Evolutionary conservation across 169 alveolate genomes (phyloP).

Genomic region (Cryptosporidium viatorum): DNA sequence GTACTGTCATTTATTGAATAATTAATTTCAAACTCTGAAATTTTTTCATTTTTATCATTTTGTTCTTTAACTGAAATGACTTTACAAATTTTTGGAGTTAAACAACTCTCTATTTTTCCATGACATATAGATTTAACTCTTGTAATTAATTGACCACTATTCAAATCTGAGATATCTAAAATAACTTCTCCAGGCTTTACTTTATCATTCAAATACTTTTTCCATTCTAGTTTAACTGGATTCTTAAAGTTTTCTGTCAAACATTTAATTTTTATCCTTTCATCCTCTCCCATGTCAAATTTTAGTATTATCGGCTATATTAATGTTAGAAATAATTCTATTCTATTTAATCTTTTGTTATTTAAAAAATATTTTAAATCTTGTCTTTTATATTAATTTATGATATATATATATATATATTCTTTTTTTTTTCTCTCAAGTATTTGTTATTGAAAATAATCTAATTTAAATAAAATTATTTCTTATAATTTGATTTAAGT

Average conservation of each 20-base stretch:
- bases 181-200: constrained; percentile 54
- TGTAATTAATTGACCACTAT: not conserved
- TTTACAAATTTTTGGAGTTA: constrained; percentile 39
- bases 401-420: too few species aligned
- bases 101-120: constrained; percentile 36
- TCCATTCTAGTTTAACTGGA: constrained; percentile 45
- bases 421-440: too few species aligned
- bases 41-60: not conserved
- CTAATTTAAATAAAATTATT: too few species aligned
- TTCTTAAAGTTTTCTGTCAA: not conserved
- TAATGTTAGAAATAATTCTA: not conserved
- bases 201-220: constrained; percentile 16
- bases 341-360: not conserved
- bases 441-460: too few species aligned
- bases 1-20: not conserved
- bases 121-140: constrained; percentile 38
- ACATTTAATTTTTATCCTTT: not conserved
- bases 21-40: not conserved
- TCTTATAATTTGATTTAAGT: too few species aligned
- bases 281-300: constrained; percentile 25
- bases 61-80: not conserved
- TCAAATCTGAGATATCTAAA: not conserved
- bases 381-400: not conserved
- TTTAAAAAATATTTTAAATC: not conserved
- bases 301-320: not conserved